Base-by-base conservation (phyloP, 345 rosid species). In the Hibiscus mutabilis region DNA sequence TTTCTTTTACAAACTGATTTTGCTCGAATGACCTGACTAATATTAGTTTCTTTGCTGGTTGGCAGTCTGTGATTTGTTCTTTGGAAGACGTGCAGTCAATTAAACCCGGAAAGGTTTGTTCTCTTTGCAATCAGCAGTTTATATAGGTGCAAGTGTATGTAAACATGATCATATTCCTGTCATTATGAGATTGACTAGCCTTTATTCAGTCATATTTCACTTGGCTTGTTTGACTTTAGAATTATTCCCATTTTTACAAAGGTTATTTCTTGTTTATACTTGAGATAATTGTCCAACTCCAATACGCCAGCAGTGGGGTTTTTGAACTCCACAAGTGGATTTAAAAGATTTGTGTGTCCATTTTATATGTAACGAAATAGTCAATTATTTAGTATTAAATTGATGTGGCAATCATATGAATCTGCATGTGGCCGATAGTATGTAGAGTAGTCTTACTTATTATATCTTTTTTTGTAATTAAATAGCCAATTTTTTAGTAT, bases 51-150 rank as follows among this genome's bases (percentile, higher is more conserved):
- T 74, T 76, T 72, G 37, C 49, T 82, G 72, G 68, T 76, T 79
- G 77, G 77, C 87, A 92, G 99, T 78, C 91, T 60, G 99, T 81
- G 59, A 89, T 95, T 66, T 95, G 99, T 74, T 92, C 99, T 55
- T 81, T 95, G 75, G 98, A 92, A 84, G 99, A 95, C 67, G 89
- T 86, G 81, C 83, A 79, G 64, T 46, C 78, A 35, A 79, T 88
- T 42, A 87, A 90, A 84, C 97, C 95, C 27, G 98, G 97, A 73
- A 88, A 90, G 98, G 98, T 87, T 44, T 22, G 77, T 74, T 60
- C 18, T 70, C 47, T 56, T 42, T 72, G 25, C 63, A 14, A 7
- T 60, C 62, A 31, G 13, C 21, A 0, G 1, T 51, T 1, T 29
- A 55, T 25, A 64, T 27, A 2, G 53, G 13, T 67, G 18, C 53